Percentiles rank a stretch among this genome's conserved stretches.
phyloP scores from a whole-genome alignment of 1,284 basidiomycete genomes.

The Fomitopsis palustris region DNA sequence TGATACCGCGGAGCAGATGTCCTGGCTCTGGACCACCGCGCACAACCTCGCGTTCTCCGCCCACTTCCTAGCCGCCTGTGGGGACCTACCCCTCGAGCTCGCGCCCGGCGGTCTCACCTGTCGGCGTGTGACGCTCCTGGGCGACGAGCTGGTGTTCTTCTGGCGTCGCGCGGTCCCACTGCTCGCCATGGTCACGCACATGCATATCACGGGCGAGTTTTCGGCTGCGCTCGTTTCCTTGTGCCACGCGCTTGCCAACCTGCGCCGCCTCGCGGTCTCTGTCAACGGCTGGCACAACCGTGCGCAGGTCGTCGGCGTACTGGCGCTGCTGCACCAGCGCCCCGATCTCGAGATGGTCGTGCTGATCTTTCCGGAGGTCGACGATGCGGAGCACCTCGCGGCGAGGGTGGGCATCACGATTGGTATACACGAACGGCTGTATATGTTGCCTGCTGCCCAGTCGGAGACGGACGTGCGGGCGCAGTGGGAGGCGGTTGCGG shows the following conservation, averaged over 20 bases:
- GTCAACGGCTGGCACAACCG: background rate
- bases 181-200: background rate
- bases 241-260: background rate
- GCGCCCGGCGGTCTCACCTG: background rate
- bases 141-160: background rate
- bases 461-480: background rate
- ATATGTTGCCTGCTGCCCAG: background rate
- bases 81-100: background rate
- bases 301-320: background rate
- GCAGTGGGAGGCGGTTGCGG: background rate
- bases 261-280: background rate
- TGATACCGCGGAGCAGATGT: background rate
- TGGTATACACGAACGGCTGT: background rate
- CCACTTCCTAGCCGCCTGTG: background rate
- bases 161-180: background rate
- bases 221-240: background rate
- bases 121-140: background rate
- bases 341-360: background rate
- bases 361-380: background rate
- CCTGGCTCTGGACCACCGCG: slow-evolving; percentile 2
- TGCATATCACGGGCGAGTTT: background rate
- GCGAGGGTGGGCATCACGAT: background rate
- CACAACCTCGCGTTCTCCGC: background rate
- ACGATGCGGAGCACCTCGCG: background rate
- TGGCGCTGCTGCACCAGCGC: background rate